Percentiles rank a stretch among this genome's conserved stretches.
Conservation (phyloP, 1,284 basidiomycete genomes). For the Cutaneotrichosporon sp. region DNA sequence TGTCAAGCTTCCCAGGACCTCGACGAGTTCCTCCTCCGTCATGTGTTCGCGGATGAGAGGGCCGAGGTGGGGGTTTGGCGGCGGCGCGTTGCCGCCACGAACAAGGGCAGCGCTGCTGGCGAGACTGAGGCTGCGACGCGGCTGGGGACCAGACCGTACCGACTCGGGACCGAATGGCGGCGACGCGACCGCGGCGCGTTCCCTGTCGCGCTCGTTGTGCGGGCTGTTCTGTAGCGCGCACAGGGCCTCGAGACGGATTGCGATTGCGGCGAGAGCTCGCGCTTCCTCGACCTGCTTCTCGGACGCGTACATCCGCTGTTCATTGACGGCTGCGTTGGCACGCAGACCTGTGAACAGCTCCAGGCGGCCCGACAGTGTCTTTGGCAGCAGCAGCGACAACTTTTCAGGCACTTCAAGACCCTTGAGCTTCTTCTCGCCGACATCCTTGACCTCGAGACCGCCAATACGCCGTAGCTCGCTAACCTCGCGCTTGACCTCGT, state of each 20-base stretch:
- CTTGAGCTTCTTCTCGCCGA: constrained; percentile 90
- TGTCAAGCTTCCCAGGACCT: constrained; percentile 68
- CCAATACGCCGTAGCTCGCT: constrained; percentile 60
- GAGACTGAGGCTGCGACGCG: not conserved
- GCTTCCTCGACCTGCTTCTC: constrained; percentile 72
- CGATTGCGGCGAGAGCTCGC: constrained; percentile 67
- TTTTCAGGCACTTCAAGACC: constrained; percentile 86
- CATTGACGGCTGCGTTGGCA: constrained; percentile 49
- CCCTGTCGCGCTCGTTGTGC: constrained; percentile 32
- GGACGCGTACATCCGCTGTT: constrained; percentile 52
- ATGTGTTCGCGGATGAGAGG: constrained; percentile 68
- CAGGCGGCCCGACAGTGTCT: constrained; percentile 66
- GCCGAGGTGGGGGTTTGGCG: constrained; percentile 42
- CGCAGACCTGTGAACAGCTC: constrained; percentile 54
- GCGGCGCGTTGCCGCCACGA: not conserved
- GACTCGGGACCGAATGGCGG: constrained; percentile 52
- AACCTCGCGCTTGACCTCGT: constrained; percentile 44
- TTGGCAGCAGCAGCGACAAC: constrained; percentile 79
- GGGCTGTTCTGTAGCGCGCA: constrained; percentile 54
- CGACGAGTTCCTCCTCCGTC: constrained; percentile 67
- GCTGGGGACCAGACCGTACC: not conserved
- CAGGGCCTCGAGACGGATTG: constrained; percentile 77
- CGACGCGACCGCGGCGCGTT: constrained; percentile 5
- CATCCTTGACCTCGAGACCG: constrained; percentile 61
- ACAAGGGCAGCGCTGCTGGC: not conserved